Conservation (phyloP, 805 yeast genomes). For the Cyberlindnera nakhonratchasimensis region DNA sequence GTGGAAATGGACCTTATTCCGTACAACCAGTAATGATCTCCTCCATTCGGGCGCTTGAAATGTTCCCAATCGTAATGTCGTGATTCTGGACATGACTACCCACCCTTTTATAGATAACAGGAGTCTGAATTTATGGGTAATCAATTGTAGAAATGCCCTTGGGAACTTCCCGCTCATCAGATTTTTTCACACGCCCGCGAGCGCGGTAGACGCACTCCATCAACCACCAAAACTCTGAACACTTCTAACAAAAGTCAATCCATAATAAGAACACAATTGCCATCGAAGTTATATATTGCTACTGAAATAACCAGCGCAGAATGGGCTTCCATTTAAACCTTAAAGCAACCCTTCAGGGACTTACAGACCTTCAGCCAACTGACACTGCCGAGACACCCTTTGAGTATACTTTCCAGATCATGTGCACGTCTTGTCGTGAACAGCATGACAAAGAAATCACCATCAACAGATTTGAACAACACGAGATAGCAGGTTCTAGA, state of each 20-base stretch:
- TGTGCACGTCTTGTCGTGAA: constrained; percentile 80
- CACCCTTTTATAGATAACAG: too few species aligned
- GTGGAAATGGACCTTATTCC: not conserved
- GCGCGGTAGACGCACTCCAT: constrained; percentile 3
- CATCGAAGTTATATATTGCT: not conserved
- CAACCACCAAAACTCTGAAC: not conserved
- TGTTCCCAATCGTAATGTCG: too few species aligned
- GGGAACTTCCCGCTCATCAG: not conserved
- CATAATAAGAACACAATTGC: not conserved
- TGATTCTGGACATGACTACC: too few species aligned
- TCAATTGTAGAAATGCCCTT: not conserved
- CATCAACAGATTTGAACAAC: constrained; percentile 63
- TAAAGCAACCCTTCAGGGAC: constrained; percentile 35
- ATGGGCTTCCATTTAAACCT: constrained; percentile 31
- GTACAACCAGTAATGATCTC: too few species aligned
- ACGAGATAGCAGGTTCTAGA: constrained; percentile 62
- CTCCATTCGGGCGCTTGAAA: too few species aligned
- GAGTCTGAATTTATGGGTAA: not conserved
- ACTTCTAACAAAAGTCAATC: not conserved
- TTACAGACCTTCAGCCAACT: constrained; percentile 46
- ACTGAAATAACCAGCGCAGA: too few species aligned
- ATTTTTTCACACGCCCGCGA: too few species aligned
- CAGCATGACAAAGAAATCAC: constrained; percentile 65
- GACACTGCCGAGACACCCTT: constrained; percentile 63
- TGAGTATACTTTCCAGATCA: constrained; percentile 69